Evolutionary conservation across 768 basidiomycete species (phyloP).

Genomic region (Clathrus columnatus): DNA sequence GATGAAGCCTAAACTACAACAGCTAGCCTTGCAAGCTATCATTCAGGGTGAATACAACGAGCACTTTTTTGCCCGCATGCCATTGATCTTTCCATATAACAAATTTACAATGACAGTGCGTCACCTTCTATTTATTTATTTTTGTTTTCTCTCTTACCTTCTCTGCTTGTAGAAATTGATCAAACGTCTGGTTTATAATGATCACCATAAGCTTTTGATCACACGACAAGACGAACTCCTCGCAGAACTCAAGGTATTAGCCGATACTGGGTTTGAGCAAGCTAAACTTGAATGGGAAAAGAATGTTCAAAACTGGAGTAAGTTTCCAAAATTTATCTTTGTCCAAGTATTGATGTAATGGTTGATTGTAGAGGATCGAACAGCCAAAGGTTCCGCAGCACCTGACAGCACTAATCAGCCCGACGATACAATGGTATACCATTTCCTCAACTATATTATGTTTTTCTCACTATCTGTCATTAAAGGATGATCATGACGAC

Average conservation of each 20-base stretch:
- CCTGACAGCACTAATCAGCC: constrained; percentile 2
- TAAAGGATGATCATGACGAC: constrained; percentile 3
- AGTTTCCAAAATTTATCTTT: constrained; percentile 16
- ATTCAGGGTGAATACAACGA: constrained; percentile 85
- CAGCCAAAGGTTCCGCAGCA: not conserved
- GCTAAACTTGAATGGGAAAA: constrained; percentile 74
- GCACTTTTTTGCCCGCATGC: constrained; percentile 87
- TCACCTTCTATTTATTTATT: constrained; percentile 11
- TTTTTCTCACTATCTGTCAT: not conserved
- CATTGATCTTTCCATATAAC: constrained; percentile 86
- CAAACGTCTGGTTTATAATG: constrained; percentile 73
- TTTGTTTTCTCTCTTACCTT: not conserved
- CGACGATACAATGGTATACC: not conserved
- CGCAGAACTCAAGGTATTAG: constrained; percentile 48
- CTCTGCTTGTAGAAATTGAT: constrained; percentile 89
- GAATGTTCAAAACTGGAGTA: constrained; percentile 61
- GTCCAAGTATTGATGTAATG: constrained; percentile 31
- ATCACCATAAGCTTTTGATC: constrained; percentile 58
- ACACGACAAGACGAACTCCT: constrained; percentile 64
- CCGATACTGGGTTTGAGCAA: constrained; percentile 56
- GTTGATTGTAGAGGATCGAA: constrained; percentile 21
- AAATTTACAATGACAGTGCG: constrained; percentile 85
- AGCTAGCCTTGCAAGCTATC: constrained; percentile 71
- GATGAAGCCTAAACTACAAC: constrained; percentile 62
- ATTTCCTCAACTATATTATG: not conserved